Evolutionary conservation across 2,329 filamentous ascomycete species (phyloP).

Genomic region (Penicillium hesseltinei): DNA sequence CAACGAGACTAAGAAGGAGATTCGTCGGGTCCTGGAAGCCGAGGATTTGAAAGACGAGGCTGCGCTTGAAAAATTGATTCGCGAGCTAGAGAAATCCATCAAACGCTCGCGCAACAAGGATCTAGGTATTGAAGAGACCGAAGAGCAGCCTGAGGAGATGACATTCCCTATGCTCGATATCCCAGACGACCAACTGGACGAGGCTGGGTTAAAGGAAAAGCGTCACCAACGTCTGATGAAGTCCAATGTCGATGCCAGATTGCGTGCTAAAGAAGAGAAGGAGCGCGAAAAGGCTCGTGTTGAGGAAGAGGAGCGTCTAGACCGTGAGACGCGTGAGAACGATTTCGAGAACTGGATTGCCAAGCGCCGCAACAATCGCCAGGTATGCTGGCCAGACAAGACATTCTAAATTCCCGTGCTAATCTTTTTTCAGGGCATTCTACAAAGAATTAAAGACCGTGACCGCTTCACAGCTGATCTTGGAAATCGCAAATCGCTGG

Average conservation of each 20-base stretch:
- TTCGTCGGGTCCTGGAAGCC: constrained; percentile 76
- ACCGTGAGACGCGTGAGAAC: constrained; percentile 78
- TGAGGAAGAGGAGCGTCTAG: constrained; percentile 78
- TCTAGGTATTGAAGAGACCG: constrained; percentile 77
- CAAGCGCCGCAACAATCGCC: constrained; percentile 72
- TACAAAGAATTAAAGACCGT: constrained; percentile 85
- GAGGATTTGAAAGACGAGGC: constrained; percentile 91
- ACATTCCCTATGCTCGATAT: constrained; percentile 86
- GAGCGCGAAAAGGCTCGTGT: constrained; percentile 83
- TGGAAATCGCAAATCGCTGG: constrained; percentile 93
- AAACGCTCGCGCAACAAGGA: constrained; percentile 91
- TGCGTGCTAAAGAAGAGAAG: constrained; percentile 93
- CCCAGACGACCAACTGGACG: constrained; percentile 89
- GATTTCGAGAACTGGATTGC: constrained; percentile 84
- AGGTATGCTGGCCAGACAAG: constrained; percentile 33
- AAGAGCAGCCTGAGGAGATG: constrained; percentile 72
- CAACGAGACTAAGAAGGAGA: constrained; percentile 86
- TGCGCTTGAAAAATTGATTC: constrained; percentile 78
- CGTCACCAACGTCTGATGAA: constrained; percentile 90
- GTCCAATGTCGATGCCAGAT: constrained; percentile 87
- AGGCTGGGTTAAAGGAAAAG: constrained; percentile 87
- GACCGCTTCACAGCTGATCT: constrained; percentile 91
- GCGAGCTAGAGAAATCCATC: constrained; percentile 86
- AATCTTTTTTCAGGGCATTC: constrained; percentile 55
- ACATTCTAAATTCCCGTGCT: constrained; percentile 3